Base-by-base conservation (phyloP, 2,329 filamentous ascomycete species). In the Fusarium torulosum region DNA sequence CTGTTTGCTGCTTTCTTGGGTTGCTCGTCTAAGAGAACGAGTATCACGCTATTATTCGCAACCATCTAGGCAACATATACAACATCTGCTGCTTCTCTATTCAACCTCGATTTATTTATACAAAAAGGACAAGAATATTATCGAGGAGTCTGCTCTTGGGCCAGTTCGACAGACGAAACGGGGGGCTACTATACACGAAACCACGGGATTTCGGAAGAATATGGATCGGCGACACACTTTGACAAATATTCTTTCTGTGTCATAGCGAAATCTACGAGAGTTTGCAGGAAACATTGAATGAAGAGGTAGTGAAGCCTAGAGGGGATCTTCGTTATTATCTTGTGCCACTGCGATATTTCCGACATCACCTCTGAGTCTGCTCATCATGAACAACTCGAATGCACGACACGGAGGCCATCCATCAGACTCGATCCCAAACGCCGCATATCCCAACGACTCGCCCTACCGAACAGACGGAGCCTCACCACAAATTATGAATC, bases 361-460 rank as follows among this genome's bases (percentile, higher is more conserved):
- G 25, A 25, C 25, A 25, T 25, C 6, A 25, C 17, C 17, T n/a
- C n/a, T n/a, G n/a, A n/a, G n/a, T 35, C 33, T 35, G 17, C 33
- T n/a, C 42, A 19, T 37, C 44, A 75, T 74, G 70, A 61, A 70
- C 47, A 53, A 56, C n/a, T 66, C 53, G 52, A 59, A 68, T 29
- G 13, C 56, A 29, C 60, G 45, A 8, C 56, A 66, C 50, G 54
- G 60, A 55, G 66, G 53, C 31, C 74, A 76, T 45, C 75, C 75
- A 10, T 76, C 75, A 21, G 60, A 74, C 25, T 73, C 74, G 17
- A 76, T 76, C 25, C 74, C 70, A 47, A 65, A 75, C 25, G 73
- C 75, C 46, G 75, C 75, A 37, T 76, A 75, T 41, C 75, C 75
- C 6, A 71, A 75, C 38, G 75, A 76, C 51, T 68, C 75, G n/a